Conservation (phyloP, 1,284 basidiomycete species). For the Ustilago nuda region DNA sequence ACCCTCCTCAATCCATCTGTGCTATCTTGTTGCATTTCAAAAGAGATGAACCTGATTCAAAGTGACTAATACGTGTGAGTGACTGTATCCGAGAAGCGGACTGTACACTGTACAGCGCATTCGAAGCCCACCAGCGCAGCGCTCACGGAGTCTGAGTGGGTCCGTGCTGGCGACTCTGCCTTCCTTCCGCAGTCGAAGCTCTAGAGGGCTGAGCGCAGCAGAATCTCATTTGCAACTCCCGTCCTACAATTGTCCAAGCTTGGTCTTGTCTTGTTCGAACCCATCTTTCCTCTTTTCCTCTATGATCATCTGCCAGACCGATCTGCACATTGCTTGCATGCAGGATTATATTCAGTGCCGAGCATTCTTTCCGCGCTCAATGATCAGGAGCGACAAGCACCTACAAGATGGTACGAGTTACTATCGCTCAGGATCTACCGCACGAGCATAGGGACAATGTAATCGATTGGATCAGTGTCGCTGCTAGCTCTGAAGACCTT, state of each 20-base stretch:
- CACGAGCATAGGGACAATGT: not conserved
- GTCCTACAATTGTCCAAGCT: not conserved
- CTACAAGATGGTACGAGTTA: not conserved
- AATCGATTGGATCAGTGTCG: not conserved
- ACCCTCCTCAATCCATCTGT: not conserved
- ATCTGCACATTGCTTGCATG: not conserved
- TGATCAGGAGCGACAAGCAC: not conserved
- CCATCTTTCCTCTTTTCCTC: not conserved
- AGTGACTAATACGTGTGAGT: not conserved
- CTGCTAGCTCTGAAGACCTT: not conserved
- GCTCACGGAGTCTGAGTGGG: not conserved
- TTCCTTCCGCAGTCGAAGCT: too few relatives aligned
- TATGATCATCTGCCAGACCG: not conserved
- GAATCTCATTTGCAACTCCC: not conserved
- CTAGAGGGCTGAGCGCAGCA: not conserved
- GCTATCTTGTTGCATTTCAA: not conserved
- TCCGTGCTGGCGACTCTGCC: conserved; percentile 19
- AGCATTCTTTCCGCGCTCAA: not conserved
- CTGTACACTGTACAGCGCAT: not conserved
- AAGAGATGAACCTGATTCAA: not conserved
- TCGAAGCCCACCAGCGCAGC: not conserved
- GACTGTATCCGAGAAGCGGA: not conserved
- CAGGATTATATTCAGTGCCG: not conserved
- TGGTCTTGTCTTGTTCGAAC: not conserved
- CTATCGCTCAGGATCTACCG: not conserved